Conservation (phyloP, 306 rosid genomes). For the Notholithocarpus densiflorus region DNA sequence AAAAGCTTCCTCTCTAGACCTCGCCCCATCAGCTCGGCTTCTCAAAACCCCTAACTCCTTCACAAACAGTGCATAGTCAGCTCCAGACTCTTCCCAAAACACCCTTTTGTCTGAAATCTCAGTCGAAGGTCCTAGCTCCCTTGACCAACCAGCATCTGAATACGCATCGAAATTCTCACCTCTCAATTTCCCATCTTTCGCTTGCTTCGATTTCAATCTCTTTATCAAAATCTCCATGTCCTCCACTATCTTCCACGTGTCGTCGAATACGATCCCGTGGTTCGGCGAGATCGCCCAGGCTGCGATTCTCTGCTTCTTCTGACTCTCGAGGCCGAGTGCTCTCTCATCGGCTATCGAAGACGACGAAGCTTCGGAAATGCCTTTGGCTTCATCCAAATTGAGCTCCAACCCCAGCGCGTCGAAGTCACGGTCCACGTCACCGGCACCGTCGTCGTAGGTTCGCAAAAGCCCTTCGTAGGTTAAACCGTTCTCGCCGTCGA, state of each 20-base stretch:
- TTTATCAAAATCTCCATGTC: constrained; percentile 87
- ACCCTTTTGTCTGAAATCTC: constrained; percentile 88
- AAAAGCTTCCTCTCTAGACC: constrained; percentile 93
- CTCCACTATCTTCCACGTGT: constrained; percentile 95
- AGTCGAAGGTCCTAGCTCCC: constrained; percentile 79
- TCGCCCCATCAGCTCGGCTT: constrained; percentile 72
- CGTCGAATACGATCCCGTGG: constrained; percentile 93
- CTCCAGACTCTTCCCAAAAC: constrained; percentile 86
- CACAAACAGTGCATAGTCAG: constrained; percentile 64
- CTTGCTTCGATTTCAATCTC: constrained; percentile 79
- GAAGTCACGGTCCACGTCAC: constrained; percentile 94
- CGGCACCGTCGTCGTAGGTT: constrained; percentile 97
- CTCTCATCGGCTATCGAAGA: constrained; percentile 82
- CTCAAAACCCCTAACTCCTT: constrained; percentile 85
- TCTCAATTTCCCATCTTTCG: constrained; percentile 78
- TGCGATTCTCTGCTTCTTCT: constrained; percentile 96
- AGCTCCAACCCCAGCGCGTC: constrained; percentile 89
- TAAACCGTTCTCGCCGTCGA: constrained; percentile 80
- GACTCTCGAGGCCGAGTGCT: constrained; percentile 53
- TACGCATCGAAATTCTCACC: constrained; percentile 74
- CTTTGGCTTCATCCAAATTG: constrained; percentile 41
- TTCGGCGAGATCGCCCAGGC: constrained; percentile 97
- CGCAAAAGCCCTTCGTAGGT: constrained; percentile 88
- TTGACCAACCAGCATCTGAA: constrained; percentile 97
- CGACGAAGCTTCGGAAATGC: constrained; percentile 69